Evolutionary conservation across 305 asterid species (phyloP), one percentile per base, ranked within the genome.

Genomic region (Fraxinus ornus): DNA sequence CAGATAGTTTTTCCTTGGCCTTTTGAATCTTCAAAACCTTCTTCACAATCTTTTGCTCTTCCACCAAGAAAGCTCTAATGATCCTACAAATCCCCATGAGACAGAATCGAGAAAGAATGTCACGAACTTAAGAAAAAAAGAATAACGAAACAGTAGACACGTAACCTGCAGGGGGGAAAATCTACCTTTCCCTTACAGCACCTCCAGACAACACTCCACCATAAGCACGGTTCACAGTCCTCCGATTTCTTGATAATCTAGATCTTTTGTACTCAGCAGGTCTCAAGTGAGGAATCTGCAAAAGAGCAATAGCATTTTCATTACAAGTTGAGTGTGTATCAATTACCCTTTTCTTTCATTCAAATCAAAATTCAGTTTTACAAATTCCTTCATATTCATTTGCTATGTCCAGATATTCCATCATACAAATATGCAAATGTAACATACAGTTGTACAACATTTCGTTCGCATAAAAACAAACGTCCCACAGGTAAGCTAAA

Each of bases 21-120:
- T 86, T 88, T 77, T 88, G 91, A 37, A 84, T 84, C 89, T 88
- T 88, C 90, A 88, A 66, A 52, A 88, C 91, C 83, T 88, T 86
- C 86, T 88, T 88, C 80, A 86, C 90, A 57, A 88, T 88, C 84
- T 88, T 88, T 76, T 88, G 86, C 80, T 88, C 91, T 83, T 88
- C 89, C 8, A 88, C 87, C 80, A 88, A 76, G 85, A 88, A 88
- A 82, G 91, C 88, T 33, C 88, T 84, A 32, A 88, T 77, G 44
- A 88, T 88, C 80, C 89, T 84, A 71, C n/a, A n/a, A n/a, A n/a
- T n/a, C n/a, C n/a, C n/a, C n/a, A n/a, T n/a, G n/a, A n/a, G n/a
- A n/a, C n/a, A 26, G 55, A 74, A 73, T 44, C 15, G 49, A 66
- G 1, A 75, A 8, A 2, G 10, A 68, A 68, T 0, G 3, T n/a